phyloP scores from a whole-genome alignment of 805 yeast species.

The Zygosaccharomyces lentus region DNA sequence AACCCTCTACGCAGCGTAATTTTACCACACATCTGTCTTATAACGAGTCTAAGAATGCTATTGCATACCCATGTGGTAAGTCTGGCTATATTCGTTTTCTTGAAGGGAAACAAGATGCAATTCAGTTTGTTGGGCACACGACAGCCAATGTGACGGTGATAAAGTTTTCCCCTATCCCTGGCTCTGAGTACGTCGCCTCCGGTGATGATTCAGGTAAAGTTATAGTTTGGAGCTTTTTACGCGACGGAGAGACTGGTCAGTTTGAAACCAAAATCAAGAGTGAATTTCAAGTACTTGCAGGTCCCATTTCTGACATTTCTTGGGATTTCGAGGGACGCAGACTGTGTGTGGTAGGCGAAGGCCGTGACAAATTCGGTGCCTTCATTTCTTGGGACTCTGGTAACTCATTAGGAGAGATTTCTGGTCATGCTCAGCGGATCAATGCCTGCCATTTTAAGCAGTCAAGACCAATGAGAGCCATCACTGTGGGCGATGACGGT shows the following conservation, averaged over 20 bases:
- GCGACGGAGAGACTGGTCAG: constrained; percentile 47
- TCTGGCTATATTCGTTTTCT: constrained; percentile 70
- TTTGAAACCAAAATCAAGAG: constrained; percentile 56
- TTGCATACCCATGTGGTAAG: constrained; percentile 81
- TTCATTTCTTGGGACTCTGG: constrained; percentile 94
- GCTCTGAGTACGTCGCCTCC: constrained; percentile 85
- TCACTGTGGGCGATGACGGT: constrained; percentile 86
- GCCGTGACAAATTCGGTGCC: constrained; percentile 86
- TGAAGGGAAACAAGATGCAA: constrained; percentile 39
- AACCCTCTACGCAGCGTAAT: constrained; percentile 75
- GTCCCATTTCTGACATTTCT: constrained; percentile 73
- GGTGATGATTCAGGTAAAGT: constrained; percentile 91
- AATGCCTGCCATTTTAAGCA: constrained; percentile 83
- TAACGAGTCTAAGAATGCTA: constrained; percentile 60
- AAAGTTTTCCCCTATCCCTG: constrained; percentile 63
- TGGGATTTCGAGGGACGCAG: constrained; percentile 91
- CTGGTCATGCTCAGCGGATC: constrained; percentile 82
- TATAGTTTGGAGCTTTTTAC: constrained; percentile 71
- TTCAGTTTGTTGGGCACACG: constrained; percentile 71
- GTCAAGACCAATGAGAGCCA: constrained; percentile 87
- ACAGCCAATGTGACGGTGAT: constrained; percentile 73
- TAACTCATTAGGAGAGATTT: constrained; percentile 92
- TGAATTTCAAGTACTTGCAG: constrained; percentile 74
- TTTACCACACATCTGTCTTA: constrained; percentile 65
- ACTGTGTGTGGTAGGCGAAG: constrained; percentile 91